Base-by-base conservation (phyloP, 371 early-diverging fungal species). In the Smittium mucronatum region DNA sequence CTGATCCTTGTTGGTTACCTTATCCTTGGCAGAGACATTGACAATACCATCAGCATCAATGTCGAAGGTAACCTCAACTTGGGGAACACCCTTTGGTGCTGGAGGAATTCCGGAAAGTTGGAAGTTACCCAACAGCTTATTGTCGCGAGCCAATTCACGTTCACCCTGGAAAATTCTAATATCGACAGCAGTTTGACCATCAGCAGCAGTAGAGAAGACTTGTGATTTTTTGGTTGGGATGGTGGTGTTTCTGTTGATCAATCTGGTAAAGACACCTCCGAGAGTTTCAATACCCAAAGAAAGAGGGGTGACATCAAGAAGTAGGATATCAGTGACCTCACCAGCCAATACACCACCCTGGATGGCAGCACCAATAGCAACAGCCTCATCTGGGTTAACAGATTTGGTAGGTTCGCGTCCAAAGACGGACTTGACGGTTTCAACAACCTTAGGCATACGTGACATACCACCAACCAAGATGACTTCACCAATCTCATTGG, bases 391-490 rank as follows among this genome's bases (percentile, higher is more conserved):
- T 29, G 99, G 99, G 84, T 99, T 95, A 75, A 99, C 95, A 67
- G 87, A 85, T 83, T 92, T 93, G 78, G 88, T 86, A 21, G 98
- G 97, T 59, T 95, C 92, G 34, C 86, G 87, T 58, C 91, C 91
- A 78, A 99, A 99, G 70, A 93, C 81, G 31, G 76, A 70, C 81
- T 91, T 91, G 78, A 99, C 98, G 0, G 91, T 86, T 69, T 94
- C 93, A 73, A 93, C 85, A 29, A 99, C 97, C 82, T 91, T 93
- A 73, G 99, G 99, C 85, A 98, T 93, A 76, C 98, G 89, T 36
- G 97, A 92, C 97, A 97, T 97, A 76, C 99, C 99, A 76, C 99
- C 99, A 58, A 99, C 99, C 70, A 99, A 83, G 72, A 99, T 93
- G 34, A 99, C 94, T 78, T 99, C 98, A 75, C 89, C 85, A 71